Evolutionary conservation across 2,329 filamentous ascomycete species (phyloP).

Genomic region (Colletotrichum sp.): DNA sequence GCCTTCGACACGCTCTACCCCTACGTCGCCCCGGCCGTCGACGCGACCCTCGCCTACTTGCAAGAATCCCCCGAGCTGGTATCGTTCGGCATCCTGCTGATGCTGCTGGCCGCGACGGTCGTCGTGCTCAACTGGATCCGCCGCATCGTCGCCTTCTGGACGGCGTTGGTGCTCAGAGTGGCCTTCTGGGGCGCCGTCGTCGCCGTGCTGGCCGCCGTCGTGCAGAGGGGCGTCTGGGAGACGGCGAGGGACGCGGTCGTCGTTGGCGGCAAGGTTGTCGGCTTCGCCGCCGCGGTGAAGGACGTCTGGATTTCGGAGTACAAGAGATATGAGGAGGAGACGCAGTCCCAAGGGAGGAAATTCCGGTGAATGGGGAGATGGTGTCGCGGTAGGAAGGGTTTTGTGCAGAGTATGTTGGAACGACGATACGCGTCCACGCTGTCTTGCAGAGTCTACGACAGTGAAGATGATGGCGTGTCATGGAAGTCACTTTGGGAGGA

Average conservation of each 20-base stretch:
- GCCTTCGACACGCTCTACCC: conserved; percentile 40
- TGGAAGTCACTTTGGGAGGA: neutral
- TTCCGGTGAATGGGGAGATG: conserved; percentile 1
- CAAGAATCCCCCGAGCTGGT: conserved; percentile 47
- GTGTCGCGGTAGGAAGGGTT: neutral
- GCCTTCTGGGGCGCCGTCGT: conserved; percentile 68
- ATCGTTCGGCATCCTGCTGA: conserved; percentile 52
- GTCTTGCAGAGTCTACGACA: neutral
- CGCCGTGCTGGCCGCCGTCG: conserved; percentile 60
- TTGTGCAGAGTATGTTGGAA: neutral
- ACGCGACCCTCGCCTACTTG: conserved; percentile 38
- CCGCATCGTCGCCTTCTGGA: conserved; percentile 78
- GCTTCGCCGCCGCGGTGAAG: conserved; percentile 52
- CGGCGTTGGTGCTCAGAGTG: conserved; percentile 67
- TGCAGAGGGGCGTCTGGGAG: conserved; percentile 69
- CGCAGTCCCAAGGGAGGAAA: conserved; percentile 27
- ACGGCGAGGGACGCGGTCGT: conserved; percentile 63
- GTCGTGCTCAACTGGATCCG: conserved; percentile 74
- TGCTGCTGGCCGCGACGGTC: conserved; percentile 63
- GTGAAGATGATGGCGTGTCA: neutral
- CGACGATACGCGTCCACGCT: neutral
- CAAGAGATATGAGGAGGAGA: conserved; percentile 58
- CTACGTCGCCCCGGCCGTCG: conserved; percentile 46
- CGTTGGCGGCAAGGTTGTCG: conserved; percentile 45
- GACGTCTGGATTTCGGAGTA: conserved; percentile 65